Evolutionary conservation across 768 basidiomycete species (phyloP).

Genomic region (Boletus tomentosulus): DNA sequence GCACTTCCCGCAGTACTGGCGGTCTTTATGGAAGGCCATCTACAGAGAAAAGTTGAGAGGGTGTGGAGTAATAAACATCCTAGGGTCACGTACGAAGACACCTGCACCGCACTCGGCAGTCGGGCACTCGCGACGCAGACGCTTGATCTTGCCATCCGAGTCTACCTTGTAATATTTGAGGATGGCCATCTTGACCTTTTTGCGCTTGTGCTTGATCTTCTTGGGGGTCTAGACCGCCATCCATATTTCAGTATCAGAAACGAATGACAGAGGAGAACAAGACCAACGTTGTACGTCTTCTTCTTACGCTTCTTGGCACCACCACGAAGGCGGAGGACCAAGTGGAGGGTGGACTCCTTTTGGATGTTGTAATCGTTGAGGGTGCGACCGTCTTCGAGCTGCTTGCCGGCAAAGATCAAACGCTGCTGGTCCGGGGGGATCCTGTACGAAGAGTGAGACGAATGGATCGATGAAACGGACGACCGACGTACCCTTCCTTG

Average conservation of each 20-base stretch:
- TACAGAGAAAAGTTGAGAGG: slow-evolving; percentile 27
- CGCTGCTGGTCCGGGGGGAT: slow-evolving; percentile 96
- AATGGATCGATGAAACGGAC: not conserved
- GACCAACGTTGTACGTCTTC: slow-evolving; percentile 93
- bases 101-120: slow-evolving; percentile 80
- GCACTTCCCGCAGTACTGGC: slow-evolving; percentile 97
- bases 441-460: slow-evolving; percentile 34
- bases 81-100: slow-evolving; percentile 62
- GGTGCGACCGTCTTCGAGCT: slow-evolving; percentile 98
- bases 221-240: slow-evolving; percentile 71
- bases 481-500: slow-evolving; percentile 76
- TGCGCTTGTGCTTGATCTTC: slow-evolving; percentile 99
- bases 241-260: slow-evolving; percentile 3
- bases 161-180: slow-evolving; percentile 99
- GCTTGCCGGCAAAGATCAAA: slow-evolving; percentile 98
- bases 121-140: slow-evolving; percentile 95
- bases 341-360: slow-evolving; percentile 98
- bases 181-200: slow-evolving; percentile 99
- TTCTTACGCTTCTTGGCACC: slow-evolving; percentile 99
- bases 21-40: slow-evolving; percentile 99
- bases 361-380: slow-evolving; percentile 97
- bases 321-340: slow-evolving; percentile 97
- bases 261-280: not conserved
- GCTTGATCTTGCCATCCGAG: slow-evolving; percentile 99
- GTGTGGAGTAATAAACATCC: not conserved